These are phyloP conservation scores for Teratosphaeria gauchensis DNA, from an alignment of 2,329 filamentous ascomycete species.

Conservation along the genomic window DNA sequence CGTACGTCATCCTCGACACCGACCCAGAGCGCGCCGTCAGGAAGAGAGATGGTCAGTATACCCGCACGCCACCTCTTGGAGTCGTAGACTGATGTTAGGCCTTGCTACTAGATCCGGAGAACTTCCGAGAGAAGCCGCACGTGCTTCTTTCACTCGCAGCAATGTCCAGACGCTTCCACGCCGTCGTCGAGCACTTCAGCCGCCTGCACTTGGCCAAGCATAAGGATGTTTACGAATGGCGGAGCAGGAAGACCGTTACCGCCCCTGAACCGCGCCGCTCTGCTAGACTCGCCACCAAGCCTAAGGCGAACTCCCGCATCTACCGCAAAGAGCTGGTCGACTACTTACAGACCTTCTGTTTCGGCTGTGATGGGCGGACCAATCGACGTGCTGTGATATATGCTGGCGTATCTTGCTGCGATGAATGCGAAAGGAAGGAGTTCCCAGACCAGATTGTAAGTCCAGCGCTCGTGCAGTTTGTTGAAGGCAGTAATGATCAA, in stretches of 20 bases:
- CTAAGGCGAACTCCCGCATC: neutral
- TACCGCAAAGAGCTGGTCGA: neutral
- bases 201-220: slow-evolving; percentile 1
- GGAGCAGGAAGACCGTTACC: neutral
- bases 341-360: neutral
- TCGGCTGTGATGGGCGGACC: neutral
- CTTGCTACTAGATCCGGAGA: neutral
- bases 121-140: slow-evolving; percentile 4
- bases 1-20: slow-evolving; percentile 8
- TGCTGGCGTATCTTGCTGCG: no score
- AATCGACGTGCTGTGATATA: neutral
- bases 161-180: slow-evolving; percentile 8
- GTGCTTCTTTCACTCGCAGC: slow-evolving; percentile 8
- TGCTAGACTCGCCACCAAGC: slow-evolving; percentile 1
- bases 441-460: no score
- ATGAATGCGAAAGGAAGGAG: no score
- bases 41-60: neutral
- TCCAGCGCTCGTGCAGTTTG: no score
- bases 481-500: no score
- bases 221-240: neutral
- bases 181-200: slow-evolving; percentile 6
- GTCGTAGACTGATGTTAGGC: no score
- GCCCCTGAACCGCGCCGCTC: slow-evolving; percentile 3
- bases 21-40: slow-evolving; percentile 6
- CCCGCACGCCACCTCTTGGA: no score